Percentiles rank a stretch among this genome's conserved stretches.
Conservation (phyloP, 257 asterid genomes). For the Perilla frutescens region DNA sequence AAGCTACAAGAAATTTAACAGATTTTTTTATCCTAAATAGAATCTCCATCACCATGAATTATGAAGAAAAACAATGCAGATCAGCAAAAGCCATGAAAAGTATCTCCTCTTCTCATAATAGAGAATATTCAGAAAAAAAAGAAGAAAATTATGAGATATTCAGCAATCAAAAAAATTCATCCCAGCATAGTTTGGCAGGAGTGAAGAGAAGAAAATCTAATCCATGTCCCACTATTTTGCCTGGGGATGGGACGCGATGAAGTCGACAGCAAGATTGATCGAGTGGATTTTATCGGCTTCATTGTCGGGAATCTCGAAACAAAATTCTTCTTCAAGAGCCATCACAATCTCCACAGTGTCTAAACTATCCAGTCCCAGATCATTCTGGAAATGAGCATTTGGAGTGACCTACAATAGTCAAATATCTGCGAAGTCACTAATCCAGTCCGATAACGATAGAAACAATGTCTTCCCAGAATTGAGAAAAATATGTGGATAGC, state of each 20-base stretch:
- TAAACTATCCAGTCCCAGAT: constrained; percentile 53
- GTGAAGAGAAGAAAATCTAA: constrained; percentile 18
- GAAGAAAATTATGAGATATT: no score
- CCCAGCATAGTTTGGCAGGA: constrained; percentile 13
- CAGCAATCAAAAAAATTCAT: not conserved
- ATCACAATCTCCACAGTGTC: constrained; percentile 55
- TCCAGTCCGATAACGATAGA: not conserved
- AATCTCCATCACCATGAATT: not conserved
- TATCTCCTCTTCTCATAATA: no score
- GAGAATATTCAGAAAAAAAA: no score
- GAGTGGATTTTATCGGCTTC: constrained; percentile 56
- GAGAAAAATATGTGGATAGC: not conserved
- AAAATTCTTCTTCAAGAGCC: constrained; percentile 55
- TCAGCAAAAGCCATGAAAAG: not conserved
- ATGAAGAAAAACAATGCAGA: not conserved
- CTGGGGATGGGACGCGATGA: constrained; percentile 54
- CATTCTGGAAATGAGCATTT: constrained; percentile 51
- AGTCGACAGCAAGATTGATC: constrained; percentile 52
- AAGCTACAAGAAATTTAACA: constrained; percentile 5
- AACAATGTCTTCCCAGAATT: not conserved
- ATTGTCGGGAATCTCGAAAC: constrained; percentile 54
- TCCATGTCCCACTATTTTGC: constrained; percentile 38
- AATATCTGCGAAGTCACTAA: not conserved
- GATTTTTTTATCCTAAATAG: not conserved
- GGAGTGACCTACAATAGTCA: constrained; percentile 41